Base-by-base conservation (phyloP, 495 filamentous ascomycete species). In the Achaetomiella virescens region DNA sequence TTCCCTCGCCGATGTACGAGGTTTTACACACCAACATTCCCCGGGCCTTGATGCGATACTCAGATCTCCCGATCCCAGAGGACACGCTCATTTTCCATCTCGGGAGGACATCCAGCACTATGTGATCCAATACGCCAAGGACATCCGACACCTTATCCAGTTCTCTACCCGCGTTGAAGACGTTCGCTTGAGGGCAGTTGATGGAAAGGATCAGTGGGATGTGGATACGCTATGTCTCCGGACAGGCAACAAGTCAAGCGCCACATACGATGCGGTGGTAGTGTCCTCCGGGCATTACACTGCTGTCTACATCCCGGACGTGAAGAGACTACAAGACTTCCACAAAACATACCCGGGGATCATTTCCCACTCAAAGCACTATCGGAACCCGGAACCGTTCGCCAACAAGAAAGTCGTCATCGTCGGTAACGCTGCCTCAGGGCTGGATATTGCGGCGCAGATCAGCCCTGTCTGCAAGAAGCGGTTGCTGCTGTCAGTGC, bases 21-120 rank as follows among this genome's bases (percentile, higher is more conserved):
- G 65, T 75, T 29, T 68, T 97, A 25, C 85, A 95, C 59, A 89
- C 91, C 37, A 97, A 97, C 65, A 89, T 96, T 36, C 90, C 91
- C 1, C 82, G 91, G 51, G 72, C 74, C 1, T 63, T 97, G 55
- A 97, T 97, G 92, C 65, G 75, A 6, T 95, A 82, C 66, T 85
- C 88, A 10, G 89, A 95, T 48, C 72, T 81, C 14, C 59, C 74
- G 14, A 92, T 92, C 53, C 78, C 82, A 0, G 33, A 70, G 6
- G 78, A 84, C 3, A 70, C 71, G 12, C 66, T 87, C 59, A 75
- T 96, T 9, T 93, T 95, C 60, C 92, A 0, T 73, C 73, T 12
- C 82, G 89, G 58, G 62, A 79, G 48, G 70, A 72, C 12, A 87
- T 96, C 14, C 79, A 83, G 52, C 63, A 79, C 36, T 97, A 97